Conservation (phyloP, 1,139 yeast genomes). For the Debaryomyces psychrophilus region DNA sequence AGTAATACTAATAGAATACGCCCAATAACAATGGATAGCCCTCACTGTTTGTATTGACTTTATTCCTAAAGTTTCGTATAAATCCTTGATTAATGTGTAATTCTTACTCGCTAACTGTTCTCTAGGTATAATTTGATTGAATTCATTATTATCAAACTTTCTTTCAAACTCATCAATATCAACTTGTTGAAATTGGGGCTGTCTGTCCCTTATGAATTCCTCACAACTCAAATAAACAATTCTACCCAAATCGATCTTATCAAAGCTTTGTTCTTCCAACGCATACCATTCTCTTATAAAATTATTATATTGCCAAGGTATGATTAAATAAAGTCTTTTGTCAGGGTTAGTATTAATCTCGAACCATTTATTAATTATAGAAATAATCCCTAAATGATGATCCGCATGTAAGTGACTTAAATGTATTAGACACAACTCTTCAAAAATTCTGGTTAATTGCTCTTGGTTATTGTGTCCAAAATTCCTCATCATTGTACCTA, state of each 20-base stretch:
- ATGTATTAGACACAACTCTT: slow-evolving; percentile 66
- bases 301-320: slow-evolving; percentile 74
- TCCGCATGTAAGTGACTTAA: slow-evolving; percentile 96
- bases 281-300: slow-evolving; percentile 74
- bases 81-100: slow-evolving; percentile 18
- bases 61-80: slow-evolving; percentile 33
- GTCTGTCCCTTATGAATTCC: slow-evolving; percentile 44
- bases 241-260: slow-evolving; percentile 41
- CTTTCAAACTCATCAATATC: slow-evolving; percentile 37
- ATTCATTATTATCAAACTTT: slow-evolving; percentile 28
- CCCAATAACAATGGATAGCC: slow-evolving; percentile 84
- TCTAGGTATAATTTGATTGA: slow-evolving; percentile 23
- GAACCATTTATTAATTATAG: slow-evolving; percentile 74
- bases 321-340: slow-evolving; percentile 54
- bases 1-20: slow-evolving; percentile 71
- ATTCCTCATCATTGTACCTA: slow-evolving; percentile 70
- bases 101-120: slow-evolving; percentile 23
- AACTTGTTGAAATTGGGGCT: slow-evolving; percentile 32
- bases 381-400: slow-evolving; percentile 85
- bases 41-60: slow-evolving; percentile 57
- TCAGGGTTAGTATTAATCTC: slow-evolving; percentile 31
- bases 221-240: slow-evolving; percentile 69
- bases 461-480: slow-evolving; percentile 48
- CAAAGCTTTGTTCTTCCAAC: slow-evolving; percentile 44
- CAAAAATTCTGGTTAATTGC: slow-evolving; percentile 41